Percentiles rank a stretch among this genome's conserved stretches.
These are phyloP conservation scores for Diaporthe ampelina DNA, from an alignment of 2,329 filamentous ascomycete genomes.

Conservation along the genomic window DNA sequence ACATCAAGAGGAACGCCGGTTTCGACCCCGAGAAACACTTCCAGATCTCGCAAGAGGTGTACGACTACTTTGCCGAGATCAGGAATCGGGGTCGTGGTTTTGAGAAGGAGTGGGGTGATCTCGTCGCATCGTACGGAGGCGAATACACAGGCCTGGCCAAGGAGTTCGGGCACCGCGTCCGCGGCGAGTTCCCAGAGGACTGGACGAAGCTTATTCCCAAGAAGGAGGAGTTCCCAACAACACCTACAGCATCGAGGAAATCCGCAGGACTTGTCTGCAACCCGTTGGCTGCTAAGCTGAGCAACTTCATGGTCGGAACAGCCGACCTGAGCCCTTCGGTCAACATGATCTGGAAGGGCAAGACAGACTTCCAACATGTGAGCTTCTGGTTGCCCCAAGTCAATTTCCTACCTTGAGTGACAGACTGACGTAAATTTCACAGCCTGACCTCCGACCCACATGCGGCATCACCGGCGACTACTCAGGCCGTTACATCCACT, in stretches of 20 bases:
- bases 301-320: constrained; percentile 61
- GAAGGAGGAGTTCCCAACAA: constrained; percentile 58
- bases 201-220: constrained; percentile 67
- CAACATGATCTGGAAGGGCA: constrained; percentile 64
- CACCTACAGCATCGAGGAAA: constrained; percentile 63
- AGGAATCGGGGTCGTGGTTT: constrained; percentile 59
- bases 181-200: constrained; percentile 61
- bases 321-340: constrained; percentile 63
- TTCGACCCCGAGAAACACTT: constrained; percentile 64
- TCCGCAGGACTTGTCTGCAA: constrained; percentile 64
- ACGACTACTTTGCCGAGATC: constrained; percentile 66
- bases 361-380: constrained; percentile 65
- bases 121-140: constrained; percentile 45
- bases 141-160: constrained; percentile 46
- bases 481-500: constrained; percentile 70
- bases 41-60: constrained; percentile 59
- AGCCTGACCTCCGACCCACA: constrained; percentile 44
- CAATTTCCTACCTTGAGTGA: no score
- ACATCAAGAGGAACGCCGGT: constrained; percentile 66
- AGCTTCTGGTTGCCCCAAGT: constrained; percentile 39
- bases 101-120: constrained; percentile 62
- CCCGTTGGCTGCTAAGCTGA: constrained; percentile 57
- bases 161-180: constrained; percentile 62
- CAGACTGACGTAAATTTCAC: background rate
- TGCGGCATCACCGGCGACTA: constrained; percentile 59